Base-by-base conservation (phyloP, 257 asterid genomes). In the Ballota nigra region DNA sequence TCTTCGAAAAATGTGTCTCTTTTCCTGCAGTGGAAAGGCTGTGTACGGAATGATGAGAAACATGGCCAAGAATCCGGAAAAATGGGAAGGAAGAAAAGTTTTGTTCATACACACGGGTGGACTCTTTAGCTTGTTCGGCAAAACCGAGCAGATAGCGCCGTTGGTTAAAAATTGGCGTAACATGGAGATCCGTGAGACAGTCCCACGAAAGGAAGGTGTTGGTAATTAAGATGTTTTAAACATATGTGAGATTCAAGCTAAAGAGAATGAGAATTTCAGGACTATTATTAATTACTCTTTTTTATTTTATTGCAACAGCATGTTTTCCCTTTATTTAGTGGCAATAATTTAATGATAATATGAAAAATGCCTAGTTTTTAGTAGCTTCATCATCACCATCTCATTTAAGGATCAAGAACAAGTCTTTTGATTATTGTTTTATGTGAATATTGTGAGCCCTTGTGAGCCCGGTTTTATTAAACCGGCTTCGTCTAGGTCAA, bases 71-170 rank as follows among this genome's bases (percentile, higher is more conserved):
- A 81, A 85, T 82, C 97, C 99, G 15, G 78, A 31, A 29, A 84
- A 88, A 34, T 91, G 99, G 99, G 93, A 94, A 82, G 98, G 96
- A 47, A 80, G 90, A 79, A 94, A 83, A 77, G 80, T 94, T 73
- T 85, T 94, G 45, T 94, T 94, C 83, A 83, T 94, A 73, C 99
- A 94, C 84, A 94, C 99, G 0, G 98, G 99, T 22, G 99, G 98
- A 13, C 77, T 91, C 20, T 81, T 91, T 26, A 97, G 98, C 63
- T 76, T 94, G 70, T 91, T 56, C 34, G 98, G 89, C 83, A 91
- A 91, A 70, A 72, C 90, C 15, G 96, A 91, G 77, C 87, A 91
- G 81, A 83, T 94, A 64, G 80, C 77, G 0, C 68, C 97, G 8
- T 34, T 86, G 77, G 40, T 94, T 55, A 88, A 92, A 38, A 88